Conservation (phyloP, 176 grass and related monocot genomes). For the Chloris gayana region DNA sequence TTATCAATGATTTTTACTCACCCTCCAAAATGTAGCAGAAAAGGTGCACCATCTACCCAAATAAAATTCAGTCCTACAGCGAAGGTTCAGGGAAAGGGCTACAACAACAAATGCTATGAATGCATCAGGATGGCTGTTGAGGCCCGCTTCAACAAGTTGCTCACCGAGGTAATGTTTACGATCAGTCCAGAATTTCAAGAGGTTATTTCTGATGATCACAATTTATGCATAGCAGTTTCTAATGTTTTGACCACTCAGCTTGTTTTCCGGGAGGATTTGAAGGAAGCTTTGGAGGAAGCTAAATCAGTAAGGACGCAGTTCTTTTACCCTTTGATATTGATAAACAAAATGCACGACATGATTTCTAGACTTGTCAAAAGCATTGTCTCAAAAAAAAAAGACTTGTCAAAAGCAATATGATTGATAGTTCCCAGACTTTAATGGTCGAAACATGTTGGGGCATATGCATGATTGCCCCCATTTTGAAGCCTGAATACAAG, state of each 20-base stretch:
- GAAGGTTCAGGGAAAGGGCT: constrained; percentile 83
- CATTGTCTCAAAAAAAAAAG: too few species aligned
- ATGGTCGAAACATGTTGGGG: background rate
- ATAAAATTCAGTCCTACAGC: constrained; percentile 68
- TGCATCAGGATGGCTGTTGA: constrained; percentile 91
- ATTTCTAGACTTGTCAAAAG: constrained; percentile 13
- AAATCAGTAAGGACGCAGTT: constrained; percentile 68
- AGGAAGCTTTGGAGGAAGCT: constrained; percentile 97
- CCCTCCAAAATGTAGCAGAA: constrained; percentile 53
- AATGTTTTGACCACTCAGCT: constrained; percentile 64
- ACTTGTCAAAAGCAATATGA: background rate
- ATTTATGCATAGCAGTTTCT: constrained; percentile 34
- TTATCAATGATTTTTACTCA: background rate
- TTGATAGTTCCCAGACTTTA: background rate
- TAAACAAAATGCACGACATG: constrained; percentile 1
- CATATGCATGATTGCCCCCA: too few species aligned
- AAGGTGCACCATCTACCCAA: constrained; percentile 59
- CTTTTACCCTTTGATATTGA: constrained; percentile 28
- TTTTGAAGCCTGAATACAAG: too few species aligned
- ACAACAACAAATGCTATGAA: constrained; percentile 98
- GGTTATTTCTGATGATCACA: constrained; percentile 22
- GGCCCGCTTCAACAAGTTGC: constrained; percentile 78
- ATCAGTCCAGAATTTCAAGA: constrained; percentile 28
- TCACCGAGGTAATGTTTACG: constrained; percentile 66
- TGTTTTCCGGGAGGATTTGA: constrained; percentile 85